Evolutionary conservation across 2,329 filamentous ascomycete species (phyloP), one percentile per base, ranked within the genome.

Genomic region (Diaporthe ampelina): DNA sequence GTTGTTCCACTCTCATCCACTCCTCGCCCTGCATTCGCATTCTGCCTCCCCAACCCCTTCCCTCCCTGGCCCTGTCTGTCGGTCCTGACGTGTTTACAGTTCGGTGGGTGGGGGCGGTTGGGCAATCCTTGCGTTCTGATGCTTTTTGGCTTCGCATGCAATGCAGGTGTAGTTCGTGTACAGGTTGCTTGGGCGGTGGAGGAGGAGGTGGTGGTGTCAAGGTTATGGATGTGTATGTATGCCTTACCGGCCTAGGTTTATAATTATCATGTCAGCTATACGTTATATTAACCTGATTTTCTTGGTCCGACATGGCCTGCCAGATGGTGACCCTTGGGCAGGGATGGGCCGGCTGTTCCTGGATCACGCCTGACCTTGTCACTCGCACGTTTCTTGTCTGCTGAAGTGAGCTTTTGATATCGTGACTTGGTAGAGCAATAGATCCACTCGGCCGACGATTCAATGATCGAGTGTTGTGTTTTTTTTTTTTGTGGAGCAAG

Each of bases 111-210:
- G 19, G 26, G 29, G 19, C 29, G 3, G 26, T 48, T 10, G 24
- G 58, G 58, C 37, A 29, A 45, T 65, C 24, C 59, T 48, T 65
- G 59, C n/a, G 37, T 13, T 13, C 37, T 40, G 37, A 10, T 26
- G 40, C 19, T 21, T 6, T 37, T 32, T 29, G 40, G 37, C 13
- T 40, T 19, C 8, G 26, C 29, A 26, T 43, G 58, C 37, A 43
- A 43, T 67, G 61, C 61, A 67, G 61, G 43, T 67, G 61, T 37
- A 21, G 61, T 67, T 67, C 61, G 43, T 52, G 37, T 40, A 50
- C 32, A 32, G n/a, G 6, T 26, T 48, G 24, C n/a, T 45, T 63
- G 24, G 56, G n/a, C n/a, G 13, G 35, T 37, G 35, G 35, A 37
- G 8, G 35, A 37, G 35, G 35, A 10, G 35, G 35, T 11, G 37